A percentile compares a stretch with the other conserved stretches of the same genome.
phyloP scores from a whole-genome alignment of 306 rosid species.

The Prunus armeniaca region DNA sequence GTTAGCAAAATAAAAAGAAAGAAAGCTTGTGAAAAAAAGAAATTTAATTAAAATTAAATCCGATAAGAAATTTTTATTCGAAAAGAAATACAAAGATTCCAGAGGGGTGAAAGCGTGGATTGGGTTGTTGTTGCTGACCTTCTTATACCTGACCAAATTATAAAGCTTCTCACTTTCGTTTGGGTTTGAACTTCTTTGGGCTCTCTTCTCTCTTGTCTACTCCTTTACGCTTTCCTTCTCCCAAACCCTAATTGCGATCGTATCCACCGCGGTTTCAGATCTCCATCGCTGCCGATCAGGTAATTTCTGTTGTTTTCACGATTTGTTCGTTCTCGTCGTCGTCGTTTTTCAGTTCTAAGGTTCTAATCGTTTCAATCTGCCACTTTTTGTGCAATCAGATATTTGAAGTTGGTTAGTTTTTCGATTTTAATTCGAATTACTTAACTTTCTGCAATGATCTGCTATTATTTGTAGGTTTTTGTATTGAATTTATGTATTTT shows the following conservation, averaged over 20 bases:
- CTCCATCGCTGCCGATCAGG: slow-evolving; percentile 36
- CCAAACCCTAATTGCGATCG: slow-evolving; percentile 31
- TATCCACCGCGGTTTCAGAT: slow-evolving; percentile 19
- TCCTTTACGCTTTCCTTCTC: slow-evolving; percentile 11
- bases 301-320: slow-evolving; percentile 12
- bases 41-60: background rate
- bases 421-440: background rate
- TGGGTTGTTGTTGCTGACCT: background rate
- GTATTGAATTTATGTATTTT: background rate
- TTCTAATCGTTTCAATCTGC: background rate
- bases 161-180: background rate
- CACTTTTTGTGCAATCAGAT: slow-evolving; percentile 12
- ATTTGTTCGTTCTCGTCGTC: background rate
- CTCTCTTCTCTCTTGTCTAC: too few species aligned
- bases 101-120: background rate
- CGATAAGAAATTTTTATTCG: background rate
- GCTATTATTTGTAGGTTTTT: background rate
- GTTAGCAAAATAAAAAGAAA: background rate
- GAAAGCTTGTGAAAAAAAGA: background rate
- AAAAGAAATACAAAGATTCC: background rate
- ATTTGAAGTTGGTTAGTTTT: background rate
- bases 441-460: background rate
- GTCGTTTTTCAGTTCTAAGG: background rate
- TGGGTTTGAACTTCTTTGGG: background rate
- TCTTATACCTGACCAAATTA: background rate